Evolutionary conservation across 768 basidiomycete species (phyloP), one percentile per base, ranked within the genome.

Genomic region (Lactarius deliciosus): DNA sequence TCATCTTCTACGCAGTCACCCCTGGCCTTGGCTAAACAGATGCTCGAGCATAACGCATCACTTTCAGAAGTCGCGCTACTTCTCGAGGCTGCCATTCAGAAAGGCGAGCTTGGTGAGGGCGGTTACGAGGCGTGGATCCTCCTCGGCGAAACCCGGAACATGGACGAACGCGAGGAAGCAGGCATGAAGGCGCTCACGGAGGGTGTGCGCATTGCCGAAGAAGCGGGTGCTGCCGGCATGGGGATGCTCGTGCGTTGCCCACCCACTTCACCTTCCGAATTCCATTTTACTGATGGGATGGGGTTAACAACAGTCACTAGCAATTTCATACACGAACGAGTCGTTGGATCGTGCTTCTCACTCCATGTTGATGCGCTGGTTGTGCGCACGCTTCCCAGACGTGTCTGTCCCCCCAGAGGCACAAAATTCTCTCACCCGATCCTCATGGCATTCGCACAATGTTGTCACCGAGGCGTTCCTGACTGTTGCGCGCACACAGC

Each of bases 301-400:
- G 40, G 60, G 43, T 40, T 30, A 30, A 30, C 72, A 22, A 47
- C 72, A 98, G 96, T 94, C 94, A 7, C 84, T 98, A 40, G 95
- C 96, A 1, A 94, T 98, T 69, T 94, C 94, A 10, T 98, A 92
- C 76, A 96, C 96, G 38, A 99, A 98, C 73, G 96, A 98, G 77
- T 86, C 86, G 0, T 90, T 88, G 71, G 96, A 98, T 72, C 82
- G 90, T 13, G 95, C 88, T 8, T 90, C 96, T 3, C 86, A 96
- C 73, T 79, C 87, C 0, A 92, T 89, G 81, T 83, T 99, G 18
- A 83, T 96, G 58, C 89, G 89, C 38, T 98, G 94, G 92, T 80
- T 98, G 59, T 78, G 79, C 63, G 84, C 88, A 43, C 84, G 83
- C 57, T 89, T 84, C 76, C 90, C 86, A 10, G 79, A 78, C 25